Evolutionary conservation across 106 monocot species (phyloP).

Genomic region (Triglochin maritima): DNA sequence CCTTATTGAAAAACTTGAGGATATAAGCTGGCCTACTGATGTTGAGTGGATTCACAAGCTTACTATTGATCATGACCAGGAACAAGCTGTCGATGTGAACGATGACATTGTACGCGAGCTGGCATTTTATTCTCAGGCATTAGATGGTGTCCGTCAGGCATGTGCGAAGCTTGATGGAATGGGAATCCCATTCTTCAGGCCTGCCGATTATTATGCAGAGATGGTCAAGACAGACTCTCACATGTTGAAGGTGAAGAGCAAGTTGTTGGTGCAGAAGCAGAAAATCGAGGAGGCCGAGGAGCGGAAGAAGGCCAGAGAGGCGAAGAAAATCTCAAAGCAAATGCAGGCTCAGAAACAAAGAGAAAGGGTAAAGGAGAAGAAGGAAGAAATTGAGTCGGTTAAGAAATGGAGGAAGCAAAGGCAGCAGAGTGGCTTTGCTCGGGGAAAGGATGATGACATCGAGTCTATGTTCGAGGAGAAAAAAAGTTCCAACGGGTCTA

Average conservation of each 20-base stretch:
- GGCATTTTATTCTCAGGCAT: conserved; percentile 80
- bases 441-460: conserved; percentile 31
- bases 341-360: conserved; percentile 68
- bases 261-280: conserved; percentile 68
- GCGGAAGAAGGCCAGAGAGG: conserved; percentile 82
- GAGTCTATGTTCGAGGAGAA: conserved; percentile 31
- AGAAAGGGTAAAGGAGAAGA: conserved; percentile 72
- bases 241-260: conserved; percentile 87
- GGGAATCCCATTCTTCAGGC: conserved; percentile 62
- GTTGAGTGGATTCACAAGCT: conserved; percentile 74
- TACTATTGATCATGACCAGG: conserved; percentile 35
- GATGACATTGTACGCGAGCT: conserved; percentile 82
- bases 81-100: conserved; percentile 52
- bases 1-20: conserved; percentile 79
- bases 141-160: conserved; percentile 58
- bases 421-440: conserved; percentile 65
- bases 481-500: conserved; percentile 22
- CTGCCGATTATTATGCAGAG: conserved; percentile 88
- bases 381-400: conserved; percentile 78
- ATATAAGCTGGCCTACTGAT: conserved; percentile 70
- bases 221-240: conserved; percentile 86
- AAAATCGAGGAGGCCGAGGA: conserved; percentile 86
- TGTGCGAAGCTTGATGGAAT: conserved; percentile 49
- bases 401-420: conserved; percentile 99
- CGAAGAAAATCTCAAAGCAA: conserved; percentile 75